Evolutionary conservation across 2,329 filamentous ascomycete species (phyloP), one percentile per base, ranked within the genome.

Genomic region (Metarhizium sp.): DNA sequence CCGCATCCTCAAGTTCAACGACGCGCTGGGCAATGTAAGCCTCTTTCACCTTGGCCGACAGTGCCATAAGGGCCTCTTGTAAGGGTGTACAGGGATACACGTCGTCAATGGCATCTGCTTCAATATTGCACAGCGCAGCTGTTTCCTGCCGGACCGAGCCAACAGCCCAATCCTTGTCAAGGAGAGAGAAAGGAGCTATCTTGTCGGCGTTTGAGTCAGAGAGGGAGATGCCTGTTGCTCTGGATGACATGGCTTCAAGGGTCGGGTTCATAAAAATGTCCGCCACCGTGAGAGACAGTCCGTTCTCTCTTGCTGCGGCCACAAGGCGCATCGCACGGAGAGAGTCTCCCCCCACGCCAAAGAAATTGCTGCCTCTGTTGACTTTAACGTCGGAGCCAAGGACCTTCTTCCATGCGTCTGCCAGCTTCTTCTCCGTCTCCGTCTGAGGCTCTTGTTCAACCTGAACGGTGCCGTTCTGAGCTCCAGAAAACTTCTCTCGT

Each of bases 21-120:
- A 79, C 74, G 43, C 75, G 69, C 59, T 77, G 77, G 2, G 76
- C 77, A 2, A 82, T 72, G 45, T 82, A 83, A 0, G 76, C 74
- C 46, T 78, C 78, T 38, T 71, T 70, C 29, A 75, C 69, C 61
- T 78, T 78, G 56, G 73, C 71, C 2, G 78, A 78, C 6, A 82
- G 63, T 0, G 60, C 57, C 30, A 63, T 50, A 25, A 62, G 54
- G 7, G 58, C 59, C 20, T 62, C 57, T 48, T 64, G 62, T 11
- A 63, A 53, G 1, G 62, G 57, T 11, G 62, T 61, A 45, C 61
- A 63, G 2, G 61, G 62, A n/a, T 60, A 57, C 10, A 62, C 54
- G 48, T 64, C 62, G 16, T 59, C 50, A 11, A 64, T 51, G 10
- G 51, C 47, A 6, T 51, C 36, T 5, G 55, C 51, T 3, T 38